Evolutionary conservation across 179 eudicot species (phyloP), one percentile per base, ranked within the genome.

Genomic region (Patellifolia procumbens): DNA sequence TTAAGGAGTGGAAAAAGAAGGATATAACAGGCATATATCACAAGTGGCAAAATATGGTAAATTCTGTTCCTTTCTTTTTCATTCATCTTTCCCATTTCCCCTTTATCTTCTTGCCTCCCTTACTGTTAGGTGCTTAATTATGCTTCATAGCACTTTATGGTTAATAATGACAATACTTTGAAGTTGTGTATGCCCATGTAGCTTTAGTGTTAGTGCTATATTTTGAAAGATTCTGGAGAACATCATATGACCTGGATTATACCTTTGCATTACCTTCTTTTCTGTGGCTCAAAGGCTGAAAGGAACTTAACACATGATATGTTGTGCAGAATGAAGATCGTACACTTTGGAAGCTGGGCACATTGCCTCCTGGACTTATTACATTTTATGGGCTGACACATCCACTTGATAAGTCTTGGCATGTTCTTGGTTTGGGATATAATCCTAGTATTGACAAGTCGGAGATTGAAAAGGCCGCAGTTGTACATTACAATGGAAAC

Each of bases 1-100:
- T 94, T 42, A 86, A 90, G 84, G 91, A 79, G 70, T 94, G 98
- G 97, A 90, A 85, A 80, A 87, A 77, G 83, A 84, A 86, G 74
- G 89, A 92, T 85, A 92, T 92, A n/a, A 92, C 97, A 1, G 97
- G 89, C 52, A 87, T 91, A 67, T 94, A 94, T 75, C 98, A 94
- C 88, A 86, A 80, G 79, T 94, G 98, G 98, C 98, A 92, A 81
- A 87, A 86, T 77, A 80, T 87, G 97, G 98, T 94, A 73, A 85
- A 81, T 70, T 60, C 48, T 62, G 22, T 31, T 73, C 34, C 61
- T 72, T 56, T 48, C 2, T 58, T 35, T 39, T 39, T 11, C 45
- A 39, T 39, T 39, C 3, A 39, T 39, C 11, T 22, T 55, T 55
- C 20, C 39, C 58, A 26, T 67, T 20, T 28, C 2, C 13, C 48